Conservation (phyloP, 306 rosid species). For the Rosa multiflora region DNA sequence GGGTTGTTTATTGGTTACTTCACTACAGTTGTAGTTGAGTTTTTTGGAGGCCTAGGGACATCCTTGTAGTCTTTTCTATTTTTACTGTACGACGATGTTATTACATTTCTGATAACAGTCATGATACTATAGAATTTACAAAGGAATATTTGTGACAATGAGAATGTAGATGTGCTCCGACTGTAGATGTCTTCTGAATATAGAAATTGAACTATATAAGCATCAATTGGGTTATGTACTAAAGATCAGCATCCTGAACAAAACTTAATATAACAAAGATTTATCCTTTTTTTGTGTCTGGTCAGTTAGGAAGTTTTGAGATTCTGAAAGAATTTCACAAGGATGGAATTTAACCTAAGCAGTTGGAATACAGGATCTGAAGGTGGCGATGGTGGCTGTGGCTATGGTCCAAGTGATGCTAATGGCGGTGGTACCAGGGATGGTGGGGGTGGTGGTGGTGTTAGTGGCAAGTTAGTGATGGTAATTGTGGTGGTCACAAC, state of each 20-base stretch:
- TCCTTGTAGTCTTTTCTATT: not conserved
- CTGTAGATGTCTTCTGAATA: not conserved
- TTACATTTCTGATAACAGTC: not conserved
- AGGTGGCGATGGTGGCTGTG: not conserved
- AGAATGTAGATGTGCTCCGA: not conserved
- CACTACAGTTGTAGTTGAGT: not conserved
- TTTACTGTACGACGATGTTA: not conserved
- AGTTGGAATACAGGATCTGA: slow-evolving; percentile 4
- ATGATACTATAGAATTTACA: not conserved
- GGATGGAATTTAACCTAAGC: not conserved
- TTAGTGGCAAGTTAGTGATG: not conserved
- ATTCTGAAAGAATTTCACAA: not conserved
- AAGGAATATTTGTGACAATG: not conserved
- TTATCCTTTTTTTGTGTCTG: not conserved
- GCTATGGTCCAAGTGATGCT: not conserved
- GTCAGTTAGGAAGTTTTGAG: not conserved
- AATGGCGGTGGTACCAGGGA: not conserved
- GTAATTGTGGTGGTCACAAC: not conserved
- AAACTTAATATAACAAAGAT: not conserved
- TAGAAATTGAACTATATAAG: not conserved
- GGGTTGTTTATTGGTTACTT: not conserved
- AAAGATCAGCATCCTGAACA: not conserved
- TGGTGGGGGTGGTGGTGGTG: not conserved
- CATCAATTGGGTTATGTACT: not conserved
- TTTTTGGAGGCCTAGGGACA: not conserved